Evolutionary conservation across 805 yeast species (phyloP).

Genomic region (Isabelozyma pseudorhagii): DNA sequence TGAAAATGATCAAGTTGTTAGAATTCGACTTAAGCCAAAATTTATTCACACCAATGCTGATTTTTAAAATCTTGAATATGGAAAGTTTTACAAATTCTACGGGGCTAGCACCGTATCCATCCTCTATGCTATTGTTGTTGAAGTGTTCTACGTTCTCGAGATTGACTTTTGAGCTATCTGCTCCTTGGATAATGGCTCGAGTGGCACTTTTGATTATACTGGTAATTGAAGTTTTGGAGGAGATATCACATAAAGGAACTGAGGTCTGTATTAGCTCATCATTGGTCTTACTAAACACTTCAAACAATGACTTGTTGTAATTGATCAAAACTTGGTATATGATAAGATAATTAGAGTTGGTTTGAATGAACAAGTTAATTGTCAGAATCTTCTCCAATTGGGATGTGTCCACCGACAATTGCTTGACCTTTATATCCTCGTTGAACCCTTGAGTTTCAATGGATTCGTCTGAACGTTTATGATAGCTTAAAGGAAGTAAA

Average conservation of each 20-base stretch:
- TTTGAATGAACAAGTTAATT: conserved; percentile 37
- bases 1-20: conserved; percentile 33
- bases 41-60: conserved; percentile 25
- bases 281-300: conserved; percentile 21
- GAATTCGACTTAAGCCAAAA: conserved; percentile 40
- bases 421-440: conserved; percentile 34
- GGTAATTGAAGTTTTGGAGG: conserved; percentile 23
- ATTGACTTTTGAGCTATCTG: conserved; percentile 10
- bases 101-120: conserved; percentile 23
- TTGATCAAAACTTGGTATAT: conserved; percentile 37
- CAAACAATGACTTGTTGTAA: conserved; percentile 31
- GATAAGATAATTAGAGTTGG: conserved; percentile 36
- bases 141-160: conserved; percentile 36
- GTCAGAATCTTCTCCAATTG: conserved; percentile 23
- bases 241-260: conserved; percentile 27
- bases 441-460: conserved; percentile 48
- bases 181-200: conserved; percentile 22
- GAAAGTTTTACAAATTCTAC: conserved; percentile 26
- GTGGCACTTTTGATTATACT: conserved; percentile 30
- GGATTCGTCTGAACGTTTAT: conserved; percentile 42
- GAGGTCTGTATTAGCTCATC: conserved; percentile 32
- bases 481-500: conserved; percentile 44
- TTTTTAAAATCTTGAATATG: conserved; percentile 29
- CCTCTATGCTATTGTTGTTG: conserved; percentile 25
- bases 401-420: conserved; percentile 33